Evolutionary conservation across 2,329 filamentous ascomycete genomes (phyloP), one percentile per base, ranked within the genome.

Genomic region (Nigrospora sphaerica): DNA sequence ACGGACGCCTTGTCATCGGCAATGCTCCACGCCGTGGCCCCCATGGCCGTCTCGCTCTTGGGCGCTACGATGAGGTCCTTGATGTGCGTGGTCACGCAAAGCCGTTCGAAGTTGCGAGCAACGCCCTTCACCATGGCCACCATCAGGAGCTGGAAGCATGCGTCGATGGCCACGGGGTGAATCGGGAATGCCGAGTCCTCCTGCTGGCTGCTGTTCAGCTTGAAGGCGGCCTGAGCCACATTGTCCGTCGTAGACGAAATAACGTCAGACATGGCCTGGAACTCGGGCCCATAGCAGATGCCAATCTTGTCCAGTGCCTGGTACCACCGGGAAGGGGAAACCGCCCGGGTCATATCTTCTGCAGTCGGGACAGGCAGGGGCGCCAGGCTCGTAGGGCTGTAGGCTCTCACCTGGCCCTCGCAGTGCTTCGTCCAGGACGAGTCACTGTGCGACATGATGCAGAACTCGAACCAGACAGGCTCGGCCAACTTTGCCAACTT

Each of bases 361-460:
- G 6, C 19, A 23, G 19, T 4, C 19, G 19, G 19, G 19, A 23
- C 19, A 23, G 19, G 19, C 54, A 53, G 4, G 58, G 35, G 0
- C 59, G 14, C 10, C 32, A 23, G 12, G 49, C 32, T 14, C 35
- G 32, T 9, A 45, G 32, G 6, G 39, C 19, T 42, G 38, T 35
- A 7, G 45, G 48, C 36, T 42, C 32, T 32, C 17, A 61, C 50
- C 34, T 52, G 49, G 17, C 61, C 60, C 12, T 39, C 40, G 45
- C 55, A 59, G 44, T 63, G 59, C 44, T 58, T 60, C 0, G 44
- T 59, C 62, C 62, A 65, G 2, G 42, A 31, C 5, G 41, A 40
- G 6, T 52, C 54, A 40, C 58, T 56, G 34, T 53, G 50, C 0
- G 62, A 62, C 5, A 50, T 45, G 42, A 64, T 51, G 4, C 47